Percentiles rank a stretch among this genome's conserved stretches.
Evolutionary conservation across 805 yeast genomes (phyloP).

Genomic region (Dipodascopsis uninucleata): DNA sequence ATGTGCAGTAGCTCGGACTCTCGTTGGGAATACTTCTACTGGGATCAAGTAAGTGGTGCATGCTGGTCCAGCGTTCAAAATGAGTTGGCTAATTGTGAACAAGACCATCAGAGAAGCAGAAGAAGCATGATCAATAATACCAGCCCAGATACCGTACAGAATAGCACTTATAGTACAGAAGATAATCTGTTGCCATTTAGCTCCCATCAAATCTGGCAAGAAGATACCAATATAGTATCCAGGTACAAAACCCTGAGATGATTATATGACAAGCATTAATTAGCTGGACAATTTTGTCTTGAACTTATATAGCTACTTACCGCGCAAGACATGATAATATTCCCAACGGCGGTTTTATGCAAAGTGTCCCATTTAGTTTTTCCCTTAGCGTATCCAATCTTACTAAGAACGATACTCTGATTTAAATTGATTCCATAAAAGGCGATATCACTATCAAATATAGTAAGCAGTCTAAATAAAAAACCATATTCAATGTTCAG

Average conservation of each 20-base stretch:
- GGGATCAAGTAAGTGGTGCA: slow-evolving; percentile 62
- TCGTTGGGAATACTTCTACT: slow-evolving; percentile 63
- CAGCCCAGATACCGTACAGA: slow-evolving; percentile 74
- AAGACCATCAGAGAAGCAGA: slow-evolving; percentile 67
- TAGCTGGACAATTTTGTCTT: neutral
- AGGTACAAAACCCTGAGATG: slow-evolving; percentile 60
- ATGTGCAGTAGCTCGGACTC: slow-evolving; percentile 63
- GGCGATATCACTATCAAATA: slow-evolving; percentile 61
- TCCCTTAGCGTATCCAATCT: slow-evolving; percentile 77
- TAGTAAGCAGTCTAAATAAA: neutral
- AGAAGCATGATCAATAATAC: slow-evolving; percentile 66
- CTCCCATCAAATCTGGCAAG: slow-evolving; percentile 72
- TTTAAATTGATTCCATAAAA: slow-evolving; percentile 83
- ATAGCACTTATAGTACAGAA: slow-evolving; percentile 70
- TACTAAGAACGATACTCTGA: slow-evolving; percentile 67
- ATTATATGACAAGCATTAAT: too few relatives aligned
- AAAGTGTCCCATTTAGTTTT: slow-evolving; percentile 63
- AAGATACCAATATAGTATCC: slow-evolving; percentile 85
- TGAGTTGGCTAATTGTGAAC: slow-evolving; percentile 63
- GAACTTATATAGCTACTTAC: slow-evolving; percentile 35
- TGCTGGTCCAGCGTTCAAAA: too few relatives aligned
- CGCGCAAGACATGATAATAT: slow-evolving; percentile 85
- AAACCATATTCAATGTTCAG: neutral
- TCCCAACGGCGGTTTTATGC: slow-evolving; percentile 81
- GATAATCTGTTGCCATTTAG: slow-evolving; percentile 73